Evolutionary conservation across 225 moss, liverwort and hornwort species (phyloP).

Genomic region (Asterella californica): DNA sequence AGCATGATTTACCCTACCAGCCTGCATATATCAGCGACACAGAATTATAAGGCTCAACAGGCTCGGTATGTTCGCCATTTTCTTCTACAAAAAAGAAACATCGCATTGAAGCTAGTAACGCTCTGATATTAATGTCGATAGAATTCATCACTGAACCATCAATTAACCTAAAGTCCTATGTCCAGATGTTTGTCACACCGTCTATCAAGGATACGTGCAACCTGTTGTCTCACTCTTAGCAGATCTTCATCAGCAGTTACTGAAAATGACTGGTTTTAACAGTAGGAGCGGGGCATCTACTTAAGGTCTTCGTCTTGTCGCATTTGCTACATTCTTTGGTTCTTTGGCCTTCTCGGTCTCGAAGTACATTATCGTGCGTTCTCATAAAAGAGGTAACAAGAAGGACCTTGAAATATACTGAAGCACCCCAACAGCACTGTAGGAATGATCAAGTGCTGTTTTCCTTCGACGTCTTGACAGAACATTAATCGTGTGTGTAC

Average conservation of each 20-base stretch:
- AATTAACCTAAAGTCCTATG: background rate
- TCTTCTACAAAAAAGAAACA: background rate
- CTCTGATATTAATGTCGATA: background rate
- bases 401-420: background rate
- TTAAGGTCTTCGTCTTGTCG: too few species aligned
- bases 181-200: background rate
- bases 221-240: too few species aligned
- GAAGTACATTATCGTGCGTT: too few species aligned
- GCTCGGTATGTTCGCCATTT: background rate
- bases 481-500: slow-evolving; percentile 30
- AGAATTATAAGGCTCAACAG: background rate
- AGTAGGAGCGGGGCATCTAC: too few species aligned
- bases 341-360: too few species aligned
- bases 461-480: too few species aligned
- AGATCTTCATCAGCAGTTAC: too few species aligned
- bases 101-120: background rate
- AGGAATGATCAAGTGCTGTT: too few species aligned
- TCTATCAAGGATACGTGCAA: too few species aligned
- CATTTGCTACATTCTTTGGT: too few species aligned
- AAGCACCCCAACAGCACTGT: background rate
- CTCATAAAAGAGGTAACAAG: too few species aligned
- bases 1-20: slow-evolving; percentile 86
- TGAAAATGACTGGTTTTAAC: too few species aligned
- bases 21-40: slow-evolving; percentile 36
- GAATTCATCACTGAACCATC: background rate